Conservation (phyloP, 805 yeast genomes). For the Yamadazyma tumulicola region DNA sequence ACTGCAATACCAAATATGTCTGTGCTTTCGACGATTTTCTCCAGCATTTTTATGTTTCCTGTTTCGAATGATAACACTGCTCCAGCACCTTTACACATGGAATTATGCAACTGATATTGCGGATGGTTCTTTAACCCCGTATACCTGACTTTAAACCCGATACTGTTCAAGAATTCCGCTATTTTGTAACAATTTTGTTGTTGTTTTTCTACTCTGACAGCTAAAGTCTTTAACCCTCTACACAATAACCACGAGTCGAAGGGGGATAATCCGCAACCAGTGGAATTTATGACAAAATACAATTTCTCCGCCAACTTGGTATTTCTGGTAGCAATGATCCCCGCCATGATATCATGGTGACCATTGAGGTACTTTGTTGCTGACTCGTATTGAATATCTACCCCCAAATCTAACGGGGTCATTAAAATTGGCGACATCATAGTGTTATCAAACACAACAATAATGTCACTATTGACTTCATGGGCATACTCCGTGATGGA, state of each 20-base stretch:
- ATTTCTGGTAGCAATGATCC: slow-evolving; percentile 71
- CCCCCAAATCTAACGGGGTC: slow-evolving; percentile 82
- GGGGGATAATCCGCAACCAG: slow-evolving; percentile 90
- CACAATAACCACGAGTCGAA: slow-evolving; percentile 88
- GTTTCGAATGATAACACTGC: slow-evolving; percentile 90
- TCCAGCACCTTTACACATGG: slow-evolving; percentile 80
- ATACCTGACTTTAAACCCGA: slow-evolving; percentile 76
- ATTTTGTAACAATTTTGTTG: slow-evolving; percentile 74
- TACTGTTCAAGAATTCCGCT: slow-evolving; percentile 66
- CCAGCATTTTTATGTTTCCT: slow-evolving; percentile 63
- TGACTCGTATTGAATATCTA: slow-evolving; percentile 88
- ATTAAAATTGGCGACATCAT: slow-evolving; percentile 92
- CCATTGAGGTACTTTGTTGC: slow-evolving; percentile 93
- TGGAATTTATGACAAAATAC: slow-evolving; percentile 78
- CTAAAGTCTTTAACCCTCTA: slow-evolving; percentile 85
- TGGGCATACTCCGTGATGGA: slow-evolving; percentile 67
- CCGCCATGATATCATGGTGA: slow-evolving; percentile 97
- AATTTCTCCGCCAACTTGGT: slow-evolving; percentile 63
- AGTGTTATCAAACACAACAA: slow-evolving; percentile 89
- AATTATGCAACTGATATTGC: slow-evolving; percentile 72
- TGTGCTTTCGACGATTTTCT: slow-evolving; percentile 70
- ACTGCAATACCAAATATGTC: slow-evolving; percentile 85
- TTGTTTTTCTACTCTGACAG: slow-evolving; percentile 83
- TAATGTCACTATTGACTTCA: slow-evolving; percentile 57
- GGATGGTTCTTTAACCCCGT: slow-evolving; percentile 85